Percentiles rank a stretch among this genome's conserved stretches.
These are phyloP conservation scores for Beta corolliflora DNA, from an alignment of 179 eudicot species.

Conservation along the genomic window DNA sequence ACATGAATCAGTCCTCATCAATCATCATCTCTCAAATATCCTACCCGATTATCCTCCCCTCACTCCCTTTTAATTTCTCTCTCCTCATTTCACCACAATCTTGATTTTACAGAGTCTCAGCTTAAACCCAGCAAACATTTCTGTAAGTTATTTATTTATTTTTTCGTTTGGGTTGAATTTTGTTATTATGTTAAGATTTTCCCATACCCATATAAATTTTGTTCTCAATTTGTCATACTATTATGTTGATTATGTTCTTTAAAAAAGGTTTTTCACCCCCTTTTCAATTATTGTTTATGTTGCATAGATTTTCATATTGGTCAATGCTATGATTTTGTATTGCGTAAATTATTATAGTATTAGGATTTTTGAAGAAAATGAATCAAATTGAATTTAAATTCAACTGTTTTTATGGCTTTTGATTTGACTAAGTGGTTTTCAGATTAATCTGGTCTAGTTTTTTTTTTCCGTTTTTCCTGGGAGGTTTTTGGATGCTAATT, in stretches of 20 bases:
- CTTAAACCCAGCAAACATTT: neutral
- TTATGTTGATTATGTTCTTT: neutral
- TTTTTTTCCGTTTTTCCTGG: neutral
- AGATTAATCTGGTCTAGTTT: neutral
- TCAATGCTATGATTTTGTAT: neutral
- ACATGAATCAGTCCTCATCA: slow-evolving; percentile 7
- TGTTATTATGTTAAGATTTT: too few relatives aligned
- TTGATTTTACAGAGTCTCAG: neutral
- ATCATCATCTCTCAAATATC: neutral
- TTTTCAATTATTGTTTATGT: neutral
- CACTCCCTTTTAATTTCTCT: neutral
- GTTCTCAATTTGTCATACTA: too few relatives aligned
- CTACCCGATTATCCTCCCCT: neutral
- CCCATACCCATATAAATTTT: neutral
- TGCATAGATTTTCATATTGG: neutral
- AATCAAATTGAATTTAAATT: neutral
- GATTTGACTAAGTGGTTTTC: neutral
- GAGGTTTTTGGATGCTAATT: neutral
- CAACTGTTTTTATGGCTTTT: neutral
- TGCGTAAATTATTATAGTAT: neutral
- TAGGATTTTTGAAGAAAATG: neutral
- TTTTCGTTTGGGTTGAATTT: neutral
- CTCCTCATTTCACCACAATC: neutral
- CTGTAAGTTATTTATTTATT: neutral
- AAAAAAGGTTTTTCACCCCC: too few relatives aligned